Evolutionary conservation across 83 land plant genomes (phyloP).

Genomic region (Picea engelmannii): DNA sequence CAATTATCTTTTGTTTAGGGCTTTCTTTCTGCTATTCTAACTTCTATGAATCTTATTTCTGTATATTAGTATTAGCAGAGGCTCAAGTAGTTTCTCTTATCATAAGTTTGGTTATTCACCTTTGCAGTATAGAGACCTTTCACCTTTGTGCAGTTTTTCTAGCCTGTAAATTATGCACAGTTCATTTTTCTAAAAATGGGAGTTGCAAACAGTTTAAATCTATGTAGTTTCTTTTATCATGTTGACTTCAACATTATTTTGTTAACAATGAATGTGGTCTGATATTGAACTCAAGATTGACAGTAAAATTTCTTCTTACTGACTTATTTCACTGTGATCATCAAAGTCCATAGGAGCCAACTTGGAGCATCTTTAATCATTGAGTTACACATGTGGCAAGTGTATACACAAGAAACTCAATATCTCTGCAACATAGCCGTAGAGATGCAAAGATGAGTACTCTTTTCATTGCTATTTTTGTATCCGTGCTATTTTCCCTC

Average conservation of each 20-base stretch:
- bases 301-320: neutral
- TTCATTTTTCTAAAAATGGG: neutral
- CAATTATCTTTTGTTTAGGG: too few relatives aligned
- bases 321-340: neutral
- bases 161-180: neutral
- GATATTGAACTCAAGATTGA: neutral
- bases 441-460: conserved; percentile 1
- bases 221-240: neutral
- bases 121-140: neutral
- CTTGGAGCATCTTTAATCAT: neutral
- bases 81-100: neutral
- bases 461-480: conserved; percentile 6
- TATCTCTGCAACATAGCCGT: neutral
- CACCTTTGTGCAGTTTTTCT: neutral
- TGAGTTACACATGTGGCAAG: neutral
- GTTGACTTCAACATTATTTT: neutral
- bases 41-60: neutral
- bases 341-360: neutral
- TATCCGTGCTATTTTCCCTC: neutral
- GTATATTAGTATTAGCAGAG: too few relatives aligned
- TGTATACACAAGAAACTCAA: neutral
- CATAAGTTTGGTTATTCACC: neutral
- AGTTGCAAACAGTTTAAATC: neutral
- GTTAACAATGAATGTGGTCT: neutral
- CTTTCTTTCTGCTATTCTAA: neutral